Base-by-base conservation (phyloP, 179 eudicot species). In the Silene noctiflora region DNA sequence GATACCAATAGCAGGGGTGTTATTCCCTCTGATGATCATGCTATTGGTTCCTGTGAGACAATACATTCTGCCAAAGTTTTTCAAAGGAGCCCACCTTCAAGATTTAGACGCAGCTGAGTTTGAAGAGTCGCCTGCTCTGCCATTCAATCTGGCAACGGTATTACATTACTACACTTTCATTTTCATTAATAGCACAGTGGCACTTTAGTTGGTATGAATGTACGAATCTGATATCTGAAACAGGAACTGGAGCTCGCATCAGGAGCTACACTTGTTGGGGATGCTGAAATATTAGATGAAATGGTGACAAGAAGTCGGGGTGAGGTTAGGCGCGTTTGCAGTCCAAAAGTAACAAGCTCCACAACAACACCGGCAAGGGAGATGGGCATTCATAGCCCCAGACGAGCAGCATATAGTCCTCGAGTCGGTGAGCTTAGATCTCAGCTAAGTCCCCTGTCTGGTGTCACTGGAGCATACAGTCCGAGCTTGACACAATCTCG, bases 1-100 rank as follows among this genome's bases (percentile, higher is more conserved):
- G 98, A 85, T 91, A 74, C 98, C 98, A 21, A 84, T 93, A 31
- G 98, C 98, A 33, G 98, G 98, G 65, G 81, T 93, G 60, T 68
- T 93, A 42, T 93, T 93, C 84, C 97, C 98, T 74, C 81, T 93
- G 60, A 88, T 93, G 89, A 91, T 93, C 42, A 93, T 93, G 98
- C 91, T 93, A 66, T 79, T 93, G 76, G 91, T 93, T 81, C 97
- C 98, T 19, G 97, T 93, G 4, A 87, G 98, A 74, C 98, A 93
- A 76, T 91, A 93, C 81, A 29, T 90, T 56, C 77, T 93, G 71
- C 96, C 98, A 17, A 91, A 90, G 86, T 90, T 93, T 53, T 91
- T 90, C 86, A 93, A 91, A 86, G 95, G 93, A 63, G 90, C 77
- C 62, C 97, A 90, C 68, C 93, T 93, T 71, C 97, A 93, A 79